phyloP scores from a whole-genome alignment of 108 stramenopile species.

The Fistulifera pelliculosa region DNA sequence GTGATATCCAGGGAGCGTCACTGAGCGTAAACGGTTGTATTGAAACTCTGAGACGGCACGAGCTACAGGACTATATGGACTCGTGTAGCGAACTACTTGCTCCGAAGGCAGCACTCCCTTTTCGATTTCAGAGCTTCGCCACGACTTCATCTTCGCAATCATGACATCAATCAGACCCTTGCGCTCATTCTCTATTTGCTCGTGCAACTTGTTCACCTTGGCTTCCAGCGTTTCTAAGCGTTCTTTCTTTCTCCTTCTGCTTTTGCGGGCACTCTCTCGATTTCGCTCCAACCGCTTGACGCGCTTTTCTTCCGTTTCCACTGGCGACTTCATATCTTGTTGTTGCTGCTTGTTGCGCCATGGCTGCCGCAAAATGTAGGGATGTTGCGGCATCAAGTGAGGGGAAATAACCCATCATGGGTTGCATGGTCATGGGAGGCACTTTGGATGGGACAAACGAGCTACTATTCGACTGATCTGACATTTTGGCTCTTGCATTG shows the following conservation, averaged over 20 bases:
- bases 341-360: constrained; percentile 21
- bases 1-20: constrained; percentile 58
- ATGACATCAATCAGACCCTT: constrained; percentile 39
- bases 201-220: constrained; percentile 56
- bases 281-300: constrained; percentile 74
- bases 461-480: constrained; percentile 6
- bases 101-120: constrained; percentile 15
- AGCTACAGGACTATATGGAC: constrained; percentile 35
- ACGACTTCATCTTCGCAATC: constrained; percentile 21
- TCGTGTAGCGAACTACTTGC: constrained; percentile 4
- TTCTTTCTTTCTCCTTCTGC: constrained; percentile 74
- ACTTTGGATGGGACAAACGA: constrained; percentile 8
- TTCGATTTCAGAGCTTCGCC: constrained; percentile 17
- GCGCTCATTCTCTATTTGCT: constrained; percentile 56
- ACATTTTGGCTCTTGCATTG: constrained; percentile 32
- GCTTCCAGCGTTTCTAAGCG: constrained; percentile 40
- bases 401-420: constrained; percentile 3
- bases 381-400: constrained; percentile 1
- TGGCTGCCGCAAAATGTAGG: constrained; percentile 9
- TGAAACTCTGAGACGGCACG: constrained; percentile 62
- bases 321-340: constrained; percentile 27
- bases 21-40: constrained; percentile 42
- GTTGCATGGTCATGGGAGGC: constrained; percentile 4
- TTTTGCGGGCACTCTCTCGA: constrained; percentile 76
- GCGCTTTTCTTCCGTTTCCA: constrained; percentile 68